A percentile compares a stretch with the other conserved stretches of the same genome.
Evolutionary conservation across 768 basidiomycete genomes (phyloP).

Genomic region (Lactarius akahatsu): DNA sequence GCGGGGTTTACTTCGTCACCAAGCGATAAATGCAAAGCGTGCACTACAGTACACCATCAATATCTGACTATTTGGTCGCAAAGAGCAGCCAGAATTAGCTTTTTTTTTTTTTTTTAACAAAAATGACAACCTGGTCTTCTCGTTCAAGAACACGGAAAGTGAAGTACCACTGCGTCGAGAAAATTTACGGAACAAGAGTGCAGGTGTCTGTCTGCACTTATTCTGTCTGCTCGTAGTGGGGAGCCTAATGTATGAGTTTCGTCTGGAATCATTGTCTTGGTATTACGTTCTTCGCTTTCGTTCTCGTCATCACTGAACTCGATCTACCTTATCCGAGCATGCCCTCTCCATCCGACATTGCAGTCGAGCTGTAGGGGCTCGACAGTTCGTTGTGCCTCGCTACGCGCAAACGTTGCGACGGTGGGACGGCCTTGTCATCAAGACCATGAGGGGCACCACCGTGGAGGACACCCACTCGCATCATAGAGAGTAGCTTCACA

Average conservation of each 20-base stretch:
- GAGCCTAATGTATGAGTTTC: conserved; percentile 1
- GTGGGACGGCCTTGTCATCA: conserved; percentile 49
- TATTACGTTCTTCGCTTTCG: neutral
- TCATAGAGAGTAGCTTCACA: conserved; percentile 52
- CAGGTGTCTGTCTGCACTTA: neutral
- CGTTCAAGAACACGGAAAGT: neutral
- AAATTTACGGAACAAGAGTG: neutral
- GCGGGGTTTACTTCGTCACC: neutral
- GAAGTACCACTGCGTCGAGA: neutral
- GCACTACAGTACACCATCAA: too few relatives aligned
- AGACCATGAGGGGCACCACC: conserved; percentile 54
- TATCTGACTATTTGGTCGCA: too few relatives aligned
- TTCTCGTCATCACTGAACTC: neutral
- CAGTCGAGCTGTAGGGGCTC: conserved; percentile 37
- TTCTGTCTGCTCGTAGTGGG: neutral
- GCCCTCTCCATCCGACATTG: conserved; percentile 38
- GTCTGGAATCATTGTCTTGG: neutral
- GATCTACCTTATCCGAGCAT: conserved; percentile 33
- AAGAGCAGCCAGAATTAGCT: too few relatives aligned
- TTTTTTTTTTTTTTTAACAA: neutral
- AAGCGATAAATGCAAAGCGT: neutral
- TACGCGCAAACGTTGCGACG: conserved; percentile 48
- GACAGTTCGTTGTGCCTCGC: conserved; percentile 40
- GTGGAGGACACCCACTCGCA: conserved; percentile 57
- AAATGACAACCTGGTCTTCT: neutral